A percentile compares a stretch with the other conserved stretches of the same genome.
These are phyloP conservation scores for Isatis tinctoria DNA, from an alignment of 345 rosid species.

Conservation along the genomic window DNA sequence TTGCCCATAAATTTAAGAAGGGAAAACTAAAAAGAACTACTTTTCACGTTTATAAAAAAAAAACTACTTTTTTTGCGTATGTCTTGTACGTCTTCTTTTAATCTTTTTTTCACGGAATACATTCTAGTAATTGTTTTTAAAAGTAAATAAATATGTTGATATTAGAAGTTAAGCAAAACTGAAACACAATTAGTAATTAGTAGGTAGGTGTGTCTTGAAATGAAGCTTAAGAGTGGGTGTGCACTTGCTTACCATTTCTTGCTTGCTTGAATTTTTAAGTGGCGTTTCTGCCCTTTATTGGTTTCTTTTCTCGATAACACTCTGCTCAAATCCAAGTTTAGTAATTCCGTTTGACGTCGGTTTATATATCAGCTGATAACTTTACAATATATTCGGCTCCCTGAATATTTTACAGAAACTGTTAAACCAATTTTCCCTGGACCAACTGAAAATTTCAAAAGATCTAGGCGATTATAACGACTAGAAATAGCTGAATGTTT, in stretches of 20 bases:
- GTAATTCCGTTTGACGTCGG: not conserved
- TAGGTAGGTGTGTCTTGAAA: conserved; percentile 30
- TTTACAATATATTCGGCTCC: not conserved
- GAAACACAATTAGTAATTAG: conserved; percentile 15
- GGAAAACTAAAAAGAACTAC: not conserved
- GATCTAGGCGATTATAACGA: not conserved
- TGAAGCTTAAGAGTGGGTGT: conserved; percentile 29
- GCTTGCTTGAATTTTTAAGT: not conserved
- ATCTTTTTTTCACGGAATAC: conserved; percentile 5
- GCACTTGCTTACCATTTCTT: conserved; percentile 24
- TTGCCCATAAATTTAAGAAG: not conserved
- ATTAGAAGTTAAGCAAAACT: conserved; percentile 14
- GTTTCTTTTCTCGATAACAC: not conserved
- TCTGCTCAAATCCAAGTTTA: not conserved
- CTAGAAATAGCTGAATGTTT: not conserved
- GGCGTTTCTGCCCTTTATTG: not conserved
- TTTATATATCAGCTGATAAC: not conserved
- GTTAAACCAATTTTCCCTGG: not conserved
- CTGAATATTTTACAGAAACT: not conserved
- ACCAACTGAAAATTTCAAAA: not conserved
- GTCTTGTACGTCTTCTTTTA: conserved; percentile 22
- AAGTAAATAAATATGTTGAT: not conserved
- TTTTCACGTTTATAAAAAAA: conserved; percentile 1
- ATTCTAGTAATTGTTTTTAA: not conserved
- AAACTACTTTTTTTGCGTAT: not conserved